Evolutionary conservation across 2,329 filamentous ascomycete species (phyloP).

Genomic region (Ceratocystis albifundus): DNA sequence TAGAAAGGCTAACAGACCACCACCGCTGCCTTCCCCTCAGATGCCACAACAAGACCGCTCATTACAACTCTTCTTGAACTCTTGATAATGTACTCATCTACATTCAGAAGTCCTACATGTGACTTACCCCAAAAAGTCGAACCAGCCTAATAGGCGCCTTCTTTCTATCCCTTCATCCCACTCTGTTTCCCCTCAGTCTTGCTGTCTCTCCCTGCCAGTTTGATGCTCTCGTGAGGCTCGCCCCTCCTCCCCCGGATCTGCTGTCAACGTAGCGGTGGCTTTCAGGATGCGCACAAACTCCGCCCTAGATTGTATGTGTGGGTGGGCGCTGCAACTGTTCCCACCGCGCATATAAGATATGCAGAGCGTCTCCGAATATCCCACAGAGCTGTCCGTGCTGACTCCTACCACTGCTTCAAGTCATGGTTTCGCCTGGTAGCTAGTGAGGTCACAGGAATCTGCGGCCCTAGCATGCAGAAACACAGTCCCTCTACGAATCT

Average conservation of each 20-base stretch:
- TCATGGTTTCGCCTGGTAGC: no score
- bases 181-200: not conserved
- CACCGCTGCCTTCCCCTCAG: no score
- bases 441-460: no score
- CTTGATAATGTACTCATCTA: not conserved
- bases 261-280: not conserved
- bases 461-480: no score
- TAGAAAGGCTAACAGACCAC: no score
- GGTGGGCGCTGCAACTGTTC: not conserved
- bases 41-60: no score
- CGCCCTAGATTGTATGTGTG: not conserved
- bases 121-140: not conserved
- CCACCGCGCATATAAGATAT: slow-evolving; percentile 1
- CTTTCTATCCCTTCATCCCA: not conserved
- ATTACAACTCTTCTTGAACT: no score
- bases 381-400: not conserved
- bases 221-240: not conserved
- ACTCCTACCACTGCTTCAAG: not conserved
- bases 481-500: no score
- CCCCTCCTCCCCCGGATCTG: not conserved
- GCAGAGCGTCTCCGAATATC: not conserved
- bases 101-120: not conserved
- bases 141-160: not conserved
- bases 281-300: not conserved
- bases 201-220: not conserved